Percentiles rank a stretch among this genome's conserved stretches.
Evolutionary conservation across 805 yeast genomes (phyloP).

Genomic region (Schwanniomyces pseudopolymorphus): DNA sequence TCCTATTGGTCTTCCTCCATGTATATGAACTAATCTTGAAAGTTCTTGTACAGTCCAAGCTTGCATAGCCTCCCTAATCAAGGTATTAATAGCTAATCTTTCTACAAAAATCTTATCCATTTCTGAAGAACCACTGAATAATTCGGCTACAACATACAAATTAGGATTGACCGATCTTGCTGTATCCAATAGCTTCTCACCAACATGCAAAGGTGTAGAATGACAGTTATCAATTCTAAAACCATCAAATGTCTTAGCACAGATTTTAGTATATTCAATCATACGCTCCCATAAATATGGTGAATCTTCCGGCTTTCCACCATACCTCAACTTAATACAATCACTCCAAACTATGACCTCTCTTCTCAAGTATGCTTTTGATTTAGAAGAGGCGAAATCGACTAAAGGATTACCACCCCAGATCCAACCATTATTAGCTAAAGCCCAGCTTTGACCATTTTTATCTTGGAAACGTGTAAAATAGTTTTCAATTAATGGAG

Average conservation of each 20-base stretch:
- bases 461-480: slow-evolving; percentile 67
- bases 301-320: slow-evolving; percentile 72
- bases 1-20: slow-evolving; percentile 96
- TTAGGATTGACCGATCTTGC: slow-evolving; percentile 86
- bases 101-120: slow-evolving; percentile 90
- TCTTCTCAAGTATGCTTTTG: slow-evolving; percentile 82
- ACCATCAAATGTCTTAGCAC: slow-evolving; percentile 79
- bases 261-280: slow-evolving; percentile 68
- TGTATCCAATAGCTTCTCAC: slow-evolving; percentile 80
- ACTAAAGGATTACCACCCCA: slow-evolving; percentile 96
- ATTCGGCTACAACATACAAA: slow-evolving; percentile 89
- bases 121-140: slow-evolving; percentile 89
- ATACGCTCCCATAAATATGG: slow-evolving; percentile 89
- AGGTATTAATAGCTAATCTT: slow-evolving; percentile 81
- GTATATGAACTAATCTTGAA: slow-evolving; percentile 81
- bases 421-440: slow-evolving; percentile 98
- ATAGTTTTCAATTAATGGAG: slow-evolving; percentile 81
- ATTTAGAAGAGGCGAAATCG: slow-evolving; percentile 82
- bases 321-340: slow-evolving; percentile 91
- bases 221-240: slow-evolving; percentile 95
- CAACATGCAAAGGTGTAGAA: slow-evolving; percentile 94
- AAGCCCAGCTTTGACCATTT: slow-evolving; percentile 58
- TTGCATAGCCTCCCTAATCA: slow-evolving; percentile 97
- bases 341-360: slow-evolving; percentile 98
- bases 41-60: slow-evolving; percentile 87